Conservation (phyloP, 495 filamentous ascomycete genomes). For the Amniculicola lignicola region DNA sequence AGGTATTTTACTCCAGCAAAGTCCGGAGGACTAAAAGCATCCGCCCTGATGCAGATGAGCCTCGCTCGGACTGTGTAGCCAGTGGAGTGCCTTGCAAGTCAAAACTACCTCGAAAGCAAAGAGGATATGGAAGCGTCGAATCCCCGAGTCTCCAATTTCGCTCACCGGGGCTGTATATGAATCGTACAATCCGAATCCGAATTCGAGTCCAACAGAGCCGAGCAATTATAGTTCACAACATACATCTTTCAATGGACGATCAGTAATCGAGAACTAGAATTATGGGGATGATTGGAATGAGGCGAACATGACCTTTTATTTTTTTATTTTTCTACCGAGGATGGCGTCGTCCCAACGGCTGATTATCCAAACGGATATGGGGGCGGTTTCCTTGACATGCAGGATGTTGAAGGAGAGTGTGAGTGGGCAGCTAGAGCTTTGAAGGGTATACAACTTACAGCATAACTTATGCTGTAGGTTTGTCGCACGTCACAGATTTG, state of each 20-base stretch:
- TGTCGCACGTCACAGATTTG: too few relatives aligned
- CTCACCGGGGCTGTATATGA: background rate
- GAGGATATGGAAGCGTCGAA: background rate
- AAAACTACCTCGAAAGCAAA: background rate
- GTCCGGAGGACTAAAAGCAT: background rate
- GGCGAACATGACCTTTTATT: background rate
- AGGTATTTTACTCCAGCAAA: background rate
- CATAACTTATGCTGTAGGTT: too few relatives aligned
- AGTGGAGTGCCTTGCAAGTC: background rate
- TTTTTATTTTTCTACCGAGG: background rate
- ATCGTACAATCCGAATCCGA: background rate
- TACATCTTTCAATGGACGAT: background rate
- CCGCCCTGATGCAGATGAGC: background rate
- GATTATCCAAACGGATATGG: background rate
- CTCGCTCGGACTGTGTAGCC: background rate
- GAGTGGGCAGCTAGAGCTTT: constrained; percentile 1
- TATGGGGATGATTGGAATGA: background rate
- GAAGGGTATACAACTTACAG: too few relatives aligned
- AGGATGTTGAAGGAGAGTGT: background rate
- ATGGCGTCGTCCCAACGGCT: background rate
- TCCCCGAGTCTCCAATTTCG: background rate
- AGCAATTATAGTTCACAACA: background rate
- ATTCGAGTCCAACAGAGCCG: background rate
- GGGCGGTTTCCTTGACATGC: background rate
- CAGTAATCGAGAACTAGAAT: background rate